Conservation (phyloP, 768 basidiomycete species). For the Lactarius akahatsu region DNA sequence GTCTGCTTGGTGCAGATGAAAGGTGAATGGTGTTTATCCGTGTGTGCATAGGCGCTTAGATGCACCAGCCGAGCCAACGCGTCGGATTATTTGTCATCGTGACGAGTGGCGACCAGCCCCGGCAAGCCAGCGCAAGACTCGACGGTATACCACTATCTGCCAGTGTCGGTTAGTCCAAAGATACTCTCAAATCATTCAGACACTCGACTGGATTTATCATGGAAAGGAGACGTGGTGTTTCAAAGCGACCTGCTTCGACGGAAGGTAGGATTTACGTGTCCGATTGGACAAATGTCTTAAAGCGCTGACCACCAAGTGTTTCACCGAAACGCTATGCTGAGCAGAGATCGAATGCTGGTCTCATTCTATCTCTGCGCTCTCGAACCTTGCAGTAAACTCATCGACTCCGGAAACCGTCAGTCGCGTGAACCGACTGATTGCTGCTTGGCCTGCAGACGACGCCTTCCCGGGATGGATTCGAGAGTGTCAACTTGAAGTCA, state of each 20-base stretch:
- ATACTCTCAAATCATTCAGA: not conserved
- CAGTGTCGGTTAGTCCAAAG: not conserved
- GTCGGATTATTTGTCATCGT: not conserved
- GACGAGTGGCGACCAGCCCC: not conserved
- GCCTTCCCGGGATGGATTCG: constrained; percentile 65
- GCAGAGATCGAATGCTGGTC: constrained; percentile 78
- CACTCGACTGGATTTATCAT: constrained; percentile 36
- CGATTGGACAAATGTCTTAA: constrained; percentile 17
- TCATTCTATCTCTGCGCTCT: constrained; percentile 58
- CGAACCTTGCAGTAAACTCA: constrained; percentile 51
- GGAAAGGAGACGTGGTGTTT: constrained; percentile 64
- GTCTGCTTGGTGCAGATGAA: not conserved
- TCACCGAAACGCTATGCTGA: constrained; percentile 1
- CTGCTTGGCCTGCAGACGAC: constrained; percentile 72
- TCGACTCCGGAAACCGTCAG: constrained; percentile 58
- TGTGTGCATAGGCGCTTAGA: not conserved
- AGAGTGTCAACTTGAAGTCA: constrained; percentile 49
- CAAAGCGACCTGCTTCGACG: constrained; percentile 65
- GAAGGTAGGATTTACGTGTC: constrained; percentile 57
- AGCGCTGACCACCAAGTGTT: constrained; percentile 17
- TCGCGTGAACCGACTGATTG: constrained; percentile 70
- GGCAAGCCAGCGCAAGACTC: no score
- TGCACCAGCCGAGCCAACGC: not conserved
- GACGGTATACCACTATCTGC: not conserved
- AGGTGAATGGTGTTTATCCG: not conserved